Base-by-base conservation (phyloP, 805 yeast genomes). In the Cyberlindnera bimundalis region DNA sequence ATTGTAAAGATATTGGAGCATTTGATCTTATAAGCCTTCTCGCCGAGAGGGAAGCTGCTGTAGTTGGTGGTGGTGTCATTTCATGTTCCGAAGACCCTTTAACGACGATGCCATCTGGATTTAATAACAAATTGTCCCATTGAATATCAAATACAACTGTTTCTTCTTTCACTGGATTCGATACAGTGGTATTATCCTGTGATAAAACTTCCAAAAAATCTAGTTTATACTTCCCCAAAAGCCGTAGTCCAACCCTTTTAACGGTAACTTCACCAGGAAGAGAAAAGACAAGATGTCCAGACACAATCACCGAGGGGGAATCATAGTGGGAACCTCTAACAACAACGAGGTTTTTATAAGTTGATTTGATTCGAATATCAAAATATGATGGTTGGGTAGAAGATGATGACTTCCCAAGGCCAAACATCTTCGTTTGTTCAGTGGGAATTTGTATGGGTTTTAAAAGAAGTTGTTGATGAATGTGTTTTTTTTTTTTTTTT, bases 271-370 rank as follows among this genome's bases (percentile, higher is more conserved):
- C 80, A 37, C 87, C 95, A 11, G 74, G 72, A 2, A 86, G 71
- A 0, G 88, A 73, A 30, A 91, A 64, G 1, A 83, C 84, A 15
- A 91, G 73, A 23, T 76, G 77, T 2, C 98, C 99, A 0, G 79
- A 62, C 27, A 93, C 62, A n/a, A 81, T 68, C 2, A 76, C 81
- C 2, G 95, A 79, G 0, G 86, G 75, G 0, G 95, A 87, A 41
- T 84, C 93, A 33, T 74, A 71, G 16, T 81, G 82, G 2, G 83
- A 63, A 4, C 96, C 97, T 43, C 84, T 76, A 24, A 93, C 66
- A 1, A 91, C 70, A 2, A 90, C 62, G 15, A 89, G 81, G 59
- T 90, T 89, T 35, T 66, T 61, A 43, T 65, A 65, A 1, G 66
- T 60, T 2, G 71, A 57, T 32, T 62, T 61, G 10, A 69, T 40